Percentiles rank a stretch among this genome's conserved stretches.
Evolutionary conservation across 2,329 filamentous ascomycete species (phyloP).

Genomic region (Daldinia sp.): DNA sequence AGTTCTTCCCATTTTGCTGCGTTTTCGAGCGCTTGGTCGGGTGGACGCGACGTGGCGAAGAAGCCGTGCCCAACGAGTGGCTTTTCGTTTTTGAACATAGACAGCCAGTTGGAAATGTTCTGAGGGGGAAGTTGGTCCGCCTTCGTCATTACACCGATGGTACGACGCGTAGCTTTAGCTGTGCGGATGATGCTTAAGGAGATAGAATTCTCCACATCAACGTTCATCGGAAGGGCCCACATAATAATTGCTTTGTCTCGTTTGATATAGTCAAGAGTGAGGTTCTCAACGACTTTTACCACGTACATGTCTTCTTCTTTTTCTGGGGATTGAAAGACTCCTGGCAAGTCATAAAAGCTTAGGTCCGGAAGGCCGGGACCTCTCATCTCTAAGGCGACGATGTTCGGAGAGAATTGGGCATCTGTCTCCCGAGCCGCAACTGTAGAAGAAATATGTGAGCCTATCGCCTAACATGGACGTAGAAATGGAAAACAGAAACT

Average conservation of each 20-base stretch:
- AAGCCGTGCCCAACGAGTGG: constrained; percentile 80
- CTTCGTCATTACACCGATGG: constrained; percentile 85
- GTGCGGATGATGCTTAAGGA: constrained; percentile 74
- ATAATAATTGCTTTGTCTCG: constrained; percentile 80
- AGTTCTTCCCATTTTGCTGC: constrained; percentile 64
- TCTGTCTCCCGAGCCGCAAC: constrained; percentile 59
- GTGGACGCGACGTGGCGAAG: constrained; percentile 79
- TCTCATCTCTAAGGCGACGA: constrained; percentile 80
- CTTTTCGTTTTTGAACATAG: constrained; percentile 71
- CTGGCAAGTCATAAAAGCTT: constrained; percentile 87
- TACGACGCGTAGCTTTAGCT: constrained; percentile 68
- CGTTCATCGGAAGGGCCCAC: constrained; percentile 81
- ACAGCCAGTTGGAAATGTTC: constrained; percentile 68
- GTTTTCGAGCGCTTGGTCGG: constrained; percentile 64
- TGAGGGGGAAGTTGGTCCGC: constrained; percentile 75
- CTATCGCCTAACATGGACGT: neutral
- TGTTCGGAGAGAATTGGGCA: constrained; percentile 84
- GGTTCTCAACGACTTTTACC: constrained; percentile 76
- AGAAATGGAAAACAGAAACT: constrained; percentile 30
- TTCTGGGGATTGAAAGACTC: constrained; percentile 79
- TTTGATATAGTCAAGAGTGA: constrained; percentile 77
- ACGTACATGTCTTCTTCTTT: constrained; percentile 74
- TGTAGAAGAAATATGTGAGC: constrained; percentile 24
- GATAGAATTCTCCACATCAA: constrained; percentile 80
- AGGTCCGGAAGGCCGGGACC: constrained; percentile 78